These are phyloP conservation scores for Cystobasidium pallidum DNA, from an alignment of 1,284 basidiomycete species.

Conservation along the genomic window DNA sequence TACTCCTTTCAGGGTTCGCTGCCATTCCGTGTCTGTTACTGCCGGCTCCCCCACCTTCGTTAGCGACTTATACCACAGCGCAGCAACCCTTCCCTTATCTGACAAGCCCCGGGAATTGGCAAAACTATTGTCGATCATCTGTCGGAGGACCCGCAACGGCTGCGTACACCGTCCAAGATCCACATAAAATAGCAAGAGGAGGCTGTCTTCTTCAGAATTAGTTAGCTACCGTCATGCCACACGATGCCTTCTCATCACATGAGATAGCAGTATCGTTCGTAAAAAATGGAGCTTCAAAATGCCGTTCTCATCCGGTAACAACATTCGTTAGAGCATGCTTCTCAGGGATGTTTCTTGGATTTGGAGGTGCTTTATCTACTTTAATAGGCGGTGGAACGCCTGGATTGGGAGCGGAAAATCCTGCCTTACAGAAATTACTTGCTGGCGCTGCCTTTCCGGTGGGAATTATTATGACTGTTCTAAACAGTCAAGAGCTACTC, in stretches of 20 bases:
- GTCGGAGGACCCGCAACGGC: not conserved
- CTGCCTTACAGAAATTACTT: conserved; percentile 4
- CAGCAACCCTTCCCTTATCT: no score
- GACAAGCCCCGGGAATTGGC: not conserved
- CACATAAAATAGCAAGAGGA: not conserved
- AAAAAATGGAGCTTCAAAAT: conserved; percentile 7
- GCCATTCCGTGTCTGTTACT: not conserved
- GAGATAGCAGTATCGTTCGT: conserved; percentile 16
- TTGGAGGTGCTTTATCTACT: conserved; percentile 13
- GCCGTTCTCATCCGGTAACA: conserved; percentile 8
- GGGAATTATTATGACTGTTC: conserved; percentile 10
- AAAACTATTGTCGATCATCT: not conserved
- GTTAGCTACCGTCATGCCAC: not conserved
- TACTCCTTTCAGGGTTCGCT: no score
- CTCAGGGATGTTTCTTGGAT: conserved; percentile 19
- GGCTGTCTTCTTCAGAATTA: not conserved
- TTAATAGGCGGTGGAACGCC: conserved; percentile 6
- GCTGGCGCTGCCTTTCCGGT: conserved; percentile 15
- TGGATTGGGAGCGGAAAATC: conserved; percentile 12
- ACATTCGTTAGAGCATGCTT: conserved; percentile 16
- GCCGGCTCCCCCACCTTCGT: not conserved
- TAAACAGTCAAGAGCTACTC: conserved; percentile 3
- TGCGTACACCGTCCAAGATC: not conserved
- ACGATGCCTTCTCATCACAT: conserved; percentile 19
- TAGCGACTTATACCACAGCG: not conserved